phyloP scores from a whole-genome alignment of 139 green algal genomes.

The Tetradesmus lagerheimii region DNA sequence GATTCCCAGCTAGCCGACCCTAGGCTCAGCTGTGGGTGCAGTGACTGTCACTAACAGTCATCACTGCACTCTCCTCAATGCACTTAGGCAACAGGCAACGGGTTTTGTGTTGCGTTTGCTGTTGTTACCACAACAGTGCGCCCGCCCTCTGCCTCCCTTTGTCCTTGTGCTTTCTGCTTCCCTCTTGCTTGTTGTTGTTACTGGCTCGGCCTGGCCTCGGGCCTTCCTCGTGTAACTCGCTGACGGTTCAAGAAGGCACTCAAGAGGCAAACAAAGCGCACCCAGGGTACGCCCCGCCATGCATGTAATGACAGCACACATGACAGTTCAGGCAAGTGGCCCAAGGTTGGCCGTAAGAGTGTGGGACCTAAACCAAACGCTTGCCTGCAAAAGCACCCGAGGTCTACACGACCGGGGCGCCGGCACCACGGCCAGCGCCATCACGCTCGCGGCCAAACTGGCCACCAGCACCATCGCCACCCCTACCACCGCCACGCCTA shows the following conservation, averaged over 20 bases:
- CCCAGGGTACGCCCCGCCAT: background rate
- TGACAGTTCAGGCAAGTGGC: background rate
- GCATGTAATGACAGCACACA: background rate
- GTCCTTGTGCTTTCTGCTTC: too few species aligned
- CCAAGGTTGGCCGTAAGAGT: background rate
- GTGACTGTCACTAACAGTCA: too few species aligned
- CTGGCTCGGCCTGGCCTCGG: too few species aligned
- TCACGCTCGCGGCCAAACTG: background rate
- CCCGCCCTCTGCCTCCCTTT: too few species aligned
- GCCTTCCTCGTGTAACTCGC: too few species aligned
- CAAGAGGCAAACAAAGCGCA: background rate
- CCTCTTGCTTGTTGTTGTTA: too few species aligned
- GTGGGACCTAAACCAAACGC: background rate
- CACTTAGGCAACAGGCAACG: too few species aligned
- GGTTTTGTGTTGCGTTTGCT: too few species aligned
- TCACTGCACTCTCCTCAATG: too few species aligned
- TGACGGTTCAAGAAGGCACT: background rate
- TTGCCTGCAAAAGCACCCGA: background rate
- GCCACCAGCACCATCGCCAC: background rate
- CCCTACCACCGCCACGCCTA: background rate
- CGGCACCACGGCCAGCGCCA: background rate
- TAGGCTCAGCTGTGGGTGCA: too few species aligned
- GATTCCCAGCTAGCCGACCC: too few species aligned
- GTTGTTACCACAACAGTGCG: too few species aligned
- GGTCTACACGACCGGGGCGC: background rate